A percentile compares a stretch with the other conserved stretches of the same genome.
These are phyloP conservation scores for Diplodia corticola DNA, from an alignment of 2,329 filamentous ascomycete genomes.

Conservation along the genomic window DNA sequence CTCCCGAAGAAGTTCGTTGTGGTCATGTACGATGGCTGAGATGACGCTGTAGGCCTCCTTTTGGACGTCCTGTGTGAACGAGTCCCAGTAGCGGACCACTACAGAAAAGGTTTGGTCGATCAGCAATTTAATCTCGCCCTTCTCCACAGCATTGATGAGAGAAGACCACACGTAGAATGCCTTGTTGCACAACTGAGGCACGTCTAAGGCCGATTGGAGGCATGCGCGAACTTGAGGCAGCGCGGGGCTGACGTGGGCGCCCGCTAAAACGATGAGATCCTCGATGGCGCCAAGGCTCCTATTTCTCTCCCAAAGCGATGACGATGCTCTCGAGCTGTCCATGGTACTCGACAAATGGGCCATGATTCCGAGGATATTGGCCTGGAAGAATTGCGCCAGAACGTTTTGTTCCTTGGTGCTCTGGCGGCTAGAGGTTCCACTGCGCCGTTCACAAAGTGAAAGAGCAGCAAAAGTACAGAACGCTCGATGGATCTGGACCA, in stretches of 20 bases:
- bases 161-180: conserved; percentile 84
- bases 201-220: conserved; percentile 77
- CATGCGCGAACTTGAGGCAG: conserved; percentile 95
- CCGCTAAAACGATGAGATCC: conserved; percentile 80
- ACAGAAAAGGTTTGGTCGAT: conserved; percentile 89
- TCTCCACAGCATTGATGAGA: conserved; percentile 69
- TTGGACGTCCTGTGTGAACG: conserved; percentile 63
- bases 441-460: conserved; percentile 53
- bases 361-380: conserved; percentile 83
- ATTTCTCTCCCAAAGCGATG: conserved; percentile 66
- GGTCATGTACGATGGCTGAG: conserved; percentile 62
- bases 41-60: conserved; percentile 64
- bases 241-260: conserved; percentile 71
- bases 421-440: conserved; percentile 43
- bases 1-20: conserved; percentile 62
- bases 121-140: conserved; percentile 75
- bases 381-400: conserved; percentile 76
- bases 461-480: conserved; percentile 50
- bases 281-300: conserved; percentile 80
- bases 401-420: conserved; percentile 53
- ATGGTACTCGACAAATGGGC: conserved; percentile 76
- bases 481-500: conserved; percentile 48
- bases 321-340: conserved; percentile 64
- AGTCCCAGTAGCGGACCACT: conserved; percentile 76
- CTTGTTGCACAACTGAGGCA: conserved; percentile 70